A percentile compares a stretch with the other conserved stretches of the same genome.
phyloP scores from a whole-genome alignment of 441 rosid species.

The Aquilaria agallochum region DNA sequence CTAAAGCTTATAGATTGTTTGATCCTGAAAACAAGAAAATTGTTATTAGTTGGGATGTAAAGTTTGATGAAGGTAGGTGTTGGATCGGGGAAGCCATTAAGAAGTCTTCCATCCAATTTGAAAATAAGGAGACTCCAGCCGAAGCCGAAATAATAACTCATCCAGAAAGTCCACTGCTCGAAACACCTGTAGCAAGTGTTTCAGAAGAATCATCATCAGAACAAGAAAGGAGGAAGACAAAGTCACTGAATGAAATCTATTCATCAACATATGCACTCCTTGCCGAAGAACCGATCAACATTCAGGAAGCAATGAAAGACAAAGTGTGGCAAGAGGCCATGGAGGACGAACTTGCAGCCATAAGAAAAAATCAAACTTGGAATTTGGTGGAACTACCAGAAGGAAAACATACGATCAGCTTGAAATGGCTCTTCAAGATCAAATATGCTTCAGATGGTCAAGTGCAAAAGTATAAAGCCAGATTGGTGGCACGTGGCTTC shows the following conservation, averaged over 20 bases:
- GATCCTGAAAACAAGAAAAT: neutral
- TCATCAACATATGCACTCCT: neutral
- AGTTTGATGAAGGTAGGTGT: neutral
- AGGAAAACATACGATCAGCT: neutral
- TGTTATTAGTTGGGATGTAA: neutral
- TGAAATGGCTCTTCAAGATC: conserved; percentile 6
- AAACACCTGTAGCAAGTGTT: too few relatives aligned
- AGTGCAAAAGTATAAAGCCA: too few relatives aligned
- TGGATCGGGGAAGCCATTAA: too few relatives aligned
- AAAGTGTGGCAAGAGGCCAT: neutral
- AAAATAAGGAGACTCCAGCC: neutral
- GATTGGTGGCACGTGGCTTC: too few relatives aligned
- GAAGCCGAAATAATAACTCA: too few relatives aligned
- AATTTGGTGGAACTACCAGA: neutral
- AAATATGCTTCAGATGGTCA: conserved; percentile 1
- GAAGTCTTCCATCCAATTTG: too few relatives aligned
- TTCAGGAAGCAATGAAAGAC: neutral
- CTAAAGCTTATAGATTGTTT: neutral
- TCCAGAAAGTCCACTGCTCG: too few relatives aligned
- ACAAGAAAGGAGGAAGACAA: neutral
- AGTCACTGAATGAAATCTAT: neutral
- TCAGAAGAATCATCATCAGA: too few relatives aligned
- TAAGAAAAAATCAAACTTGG: neutral
- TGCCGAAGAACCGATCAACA: neutral
- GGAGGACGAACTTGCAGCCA: neutral